phyloP scores from a whole-genome alignment of 2,329 filamentous ascomycete species.

The Aspergillus texensis region DNA sequence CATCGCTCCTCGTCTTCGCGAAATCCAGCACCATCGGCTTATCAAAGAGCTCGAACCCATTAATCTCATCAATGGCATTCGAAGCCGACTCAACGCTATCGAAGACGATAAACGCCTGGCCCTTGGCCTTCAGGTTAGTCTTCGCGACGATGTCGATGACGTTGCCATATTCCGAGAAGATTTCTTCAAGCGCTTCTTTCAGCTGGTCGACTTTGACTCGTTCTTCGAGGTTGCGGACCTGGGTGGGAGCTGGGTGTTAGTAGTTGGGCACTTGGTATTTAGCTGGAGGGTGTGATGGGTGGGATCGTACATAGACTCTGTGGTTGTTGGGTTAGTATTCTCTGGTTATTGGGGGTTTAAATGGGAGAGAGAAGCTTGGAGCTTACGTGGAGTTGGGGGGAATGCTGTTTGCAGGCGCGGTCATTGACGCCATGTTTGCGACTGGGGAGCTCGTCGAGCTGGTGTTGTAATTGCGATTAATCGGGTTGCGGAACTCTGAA shows the following conservation, averaged over 20 bases:
- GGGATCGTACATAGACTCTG: slow-evolving; percentile 45
- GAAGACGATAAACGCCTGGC: slow-evolving; percentile 94
- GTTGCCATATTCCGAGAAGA: slow-evolving; percentile 88
- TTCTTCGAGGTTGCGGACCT: slow-evolving; percentile 86
- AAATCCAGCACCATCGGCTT: slow-evolving; percentile 86
- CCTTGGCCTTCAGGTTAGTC: slow-evolving; percentile 87
- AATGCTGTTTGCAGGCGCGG: slow-evolving; percentile 27
- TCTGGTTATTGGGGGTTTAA: background rate
- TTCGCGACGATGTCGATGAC: slow-evolving; percentile 86
- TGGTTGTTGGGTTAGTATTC: slow-evolving; percentile 16
- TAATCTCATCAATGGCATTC: slow-evolving; percentile 81
- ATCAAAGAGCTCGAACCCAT: slow-evolving; percentile 90
- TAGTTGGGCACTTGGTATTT: slow-evolving; percentile 11
- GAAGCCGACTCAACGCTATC: slow-evolving; percentile 77
- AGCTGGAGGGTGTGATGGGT: slow-evolving; percentile 10
- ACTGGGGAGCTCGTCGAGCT: slow-evolving; percentile 24
- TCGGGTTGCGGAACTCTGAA: background rate
- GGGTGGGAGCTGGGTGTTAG: slow-evolving; percentile 13
- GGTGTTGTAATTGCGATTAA: background rate
- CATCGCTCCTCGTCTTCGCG: slow-evolving; percentile 83
- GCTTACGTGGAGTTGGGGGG: slow-evolving; percentile 47
- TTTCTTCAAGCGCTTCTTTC: slow-evolving; percentile 69
- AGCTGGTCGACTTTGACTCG: slow-evolving; percentile 80
- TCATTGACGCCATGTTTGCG: slow-evolving; percentile 42
- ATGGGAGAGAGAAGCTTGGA: background rate